These are phyloP conservation scores for Annulohypoxylon nitens DNA, from an alignment of 495 filamentous ascomycete species.

Conservation along the genomic window DNA sequence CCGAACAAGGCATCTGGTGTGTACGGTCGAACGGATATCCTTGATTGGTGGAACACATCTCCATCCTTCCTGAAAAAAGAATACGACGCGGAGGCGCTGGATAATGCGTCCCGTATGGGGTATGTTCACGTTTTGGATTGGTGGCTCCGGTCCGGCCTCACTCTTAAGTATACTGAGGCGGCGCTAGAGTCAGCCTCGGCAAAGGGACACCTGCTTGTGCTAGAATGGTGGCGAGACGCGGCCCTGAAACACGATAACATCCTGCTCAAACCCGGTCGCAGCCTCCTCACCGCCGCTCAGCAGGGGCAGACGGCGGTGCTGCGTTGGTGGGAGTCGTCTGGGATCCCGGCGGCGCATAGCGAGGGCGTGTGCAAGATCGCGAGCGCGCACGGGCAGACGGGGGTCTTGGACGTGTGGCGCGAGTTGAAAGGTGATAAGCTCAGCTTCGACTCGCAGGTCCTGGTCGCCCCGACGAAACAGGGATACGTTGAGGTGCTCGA, in stretches of 20 bases:
- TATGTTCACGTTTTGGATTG: conserved; percentile 88
- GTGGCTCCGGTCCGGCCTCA: conserved; percentile 86
- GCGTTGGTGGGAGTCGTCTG: conserved; percentile 85
- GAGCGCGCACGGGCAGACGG: conserved; percentile 85
- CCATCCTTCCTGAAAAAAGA: conserved; percentile 84
- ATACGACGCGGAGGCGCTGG: conserved; percentile 79
- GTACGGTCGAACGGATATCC: conserved; percentile 84
- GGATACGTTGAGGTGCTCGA: conserved; percentile 86
- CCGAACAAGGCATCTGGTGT: conserved; percentile 87
- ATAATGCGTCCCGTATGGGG: conserved; percentile 85
- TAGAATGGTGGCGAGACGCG: conserved; percentile 90
- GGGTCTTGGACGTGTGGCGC: conserved; percentile 86
- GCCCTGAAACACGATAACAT: conserved; percentile 58
- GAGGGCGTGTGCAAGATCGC: conserved; percentile 86
- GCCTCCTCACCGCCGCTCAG: conserved; percentile 83
- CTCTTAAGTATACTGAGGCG: conserved; percentile 84
- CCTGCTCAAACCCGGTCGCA: conserved; percentile 79
- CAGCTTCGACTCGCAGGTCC: conserved; percentile 88
- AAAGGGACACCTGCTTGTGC: conserved; percentile 82
- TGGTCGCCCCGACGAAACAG: conserved; percentile 89
- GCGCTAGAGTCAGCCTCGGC: conserved; percentile 88
- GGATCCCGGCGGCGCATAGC: conserved; percentile 78
- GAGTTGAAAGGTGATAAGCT: conserved; percentile 82
- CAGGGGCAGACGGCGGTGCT: conserved; percentile 77
- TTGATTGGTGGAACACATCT: conserved; percentile 85